Evolutionary conservation across 768 basidiomycete species (phyloP).

Genomic region (Imleria badia): DNA sequence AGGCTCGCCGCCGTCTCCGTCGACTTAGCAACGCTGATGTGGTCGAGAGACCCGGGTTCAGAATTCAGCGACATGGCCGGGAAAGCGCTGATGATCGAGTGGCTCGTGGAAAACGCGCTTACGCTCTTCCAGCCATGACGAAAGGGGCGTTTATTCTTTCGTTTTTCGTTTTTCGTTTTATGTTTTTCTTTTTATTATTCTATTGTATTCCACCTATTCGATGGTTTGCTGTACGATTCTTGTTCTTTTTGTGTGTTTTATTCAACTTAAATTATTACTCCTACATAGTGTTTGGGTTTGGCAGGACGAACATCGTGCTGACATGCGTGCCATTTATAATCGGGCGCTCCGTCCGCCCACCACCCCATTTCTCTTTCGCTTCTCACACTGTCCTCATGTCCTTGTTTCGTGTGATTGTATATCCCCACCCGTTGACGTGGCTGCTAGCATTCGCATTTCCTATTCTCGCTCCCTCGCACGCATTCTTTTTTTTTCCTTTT

Average conservation of each 20-base stretch:
- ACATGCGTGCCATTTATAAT: background rate
- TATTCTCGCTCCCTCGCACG: background rate
- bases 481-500: background rate
- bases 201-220: conserved; percentile 30
- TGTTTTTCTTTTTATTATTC: conserved; percentile 10
- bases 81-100: conserved; percentile 90
- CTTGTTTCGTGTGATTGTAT: no score
- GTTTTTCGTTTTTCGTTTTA: background rate
- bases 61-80: conserved; percentile 99
- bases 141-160: no score
- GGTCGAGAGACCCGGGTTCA: conserved; percentile 77
- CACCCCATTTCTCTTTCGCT: background rate
- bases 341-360: background rate
- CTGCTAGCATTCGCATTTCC: conserved; percentile 8
- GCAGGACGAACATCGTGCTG: conserved; percentile 3
- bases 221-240: conserved; percentile 10
- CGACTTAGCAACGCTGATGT: conserved; percentile 83
- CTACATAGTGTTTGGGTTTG: conserved; percentile 7
- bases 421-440: background rate
- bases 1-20: background rate
- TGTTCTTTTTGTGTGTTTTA: background rate
- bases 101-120: conserved; percentile 89
- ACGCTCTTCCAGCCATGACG: conserved; percentile 40
- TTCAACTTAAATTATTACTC: conserved; percentile 23
- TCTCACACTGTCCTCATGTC: background rate